A percentile compares a stretch with the other conserved stretches of the same genome.
phyloP scores from a whole-genome alignment of 495 filamentous ascomycete species.

The Podospora comata region DNA sequence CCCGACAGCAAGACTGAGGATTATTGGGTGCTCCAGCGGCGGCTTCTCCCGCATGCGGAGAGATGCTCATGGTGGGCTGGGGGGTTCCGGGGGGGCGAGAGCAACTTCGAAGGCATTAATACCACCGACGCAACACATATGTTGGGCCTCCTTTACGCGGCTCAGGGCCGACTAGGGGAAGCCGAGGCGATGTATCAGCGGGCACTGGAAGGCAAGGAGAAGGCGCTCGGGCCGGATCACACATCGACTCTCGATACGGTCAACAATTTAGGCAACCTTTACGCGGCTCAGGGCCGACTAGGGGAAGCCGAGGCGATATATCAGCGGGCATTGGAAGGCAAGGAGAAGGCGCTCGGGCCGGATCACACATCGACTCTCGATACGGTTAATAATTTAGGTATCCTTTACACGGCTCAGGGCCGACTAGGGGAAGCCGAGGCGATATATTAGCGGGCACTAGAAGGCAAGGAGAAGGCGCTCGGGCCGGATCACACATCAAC shows the following conservation, averaged over 20 bases:
- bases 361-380: too few species aligned
- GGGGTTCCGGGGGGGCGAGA: conserved; percentile 12
- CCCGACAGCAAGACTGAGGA: conserved; percentile 15
- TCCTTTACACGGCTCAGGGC: too few species aligned
- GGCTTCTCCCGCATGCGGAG: conserved; percentile 30
- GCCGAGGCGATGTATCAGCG: conserved; percentile 35
- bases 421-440: too few species aligned
- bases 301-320: too few species aligned
- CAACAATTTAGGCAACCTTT: conserved; percentile 20
- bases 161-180: conserved; percentile 29
- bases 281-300: too few species aligned
- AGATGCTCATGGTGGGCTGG: conserved; percentile 19
- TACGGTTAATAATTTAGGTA: too few species aligned
- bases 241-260: conserved; percentile 31
- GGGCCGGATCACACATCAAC: too few species aligned
- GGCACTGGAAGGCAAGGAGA: conserved; percentile 20
- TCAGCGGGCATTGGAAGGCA: too few species aligned
- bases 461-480: too few species aligned
- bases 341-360: too few species aligned
- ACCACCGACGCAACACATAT: conserved; percentile 28
- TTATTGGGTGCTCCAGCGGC: conserved; percentile 26
- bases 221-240: too few species aligned
- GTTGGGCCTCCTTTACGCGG: conserved; percentile 29
- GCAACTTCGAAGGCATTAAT: conserved; percentile 25
- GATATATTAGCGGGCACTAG: too few species aligned